A percentile compares a stretch with the other conserved stretches of the same genome.
Evolutionary conservation across 2,329 filamentous ascomycete species (phyloP).

Genomic region (Dactylellina cionopaga): DNA sequence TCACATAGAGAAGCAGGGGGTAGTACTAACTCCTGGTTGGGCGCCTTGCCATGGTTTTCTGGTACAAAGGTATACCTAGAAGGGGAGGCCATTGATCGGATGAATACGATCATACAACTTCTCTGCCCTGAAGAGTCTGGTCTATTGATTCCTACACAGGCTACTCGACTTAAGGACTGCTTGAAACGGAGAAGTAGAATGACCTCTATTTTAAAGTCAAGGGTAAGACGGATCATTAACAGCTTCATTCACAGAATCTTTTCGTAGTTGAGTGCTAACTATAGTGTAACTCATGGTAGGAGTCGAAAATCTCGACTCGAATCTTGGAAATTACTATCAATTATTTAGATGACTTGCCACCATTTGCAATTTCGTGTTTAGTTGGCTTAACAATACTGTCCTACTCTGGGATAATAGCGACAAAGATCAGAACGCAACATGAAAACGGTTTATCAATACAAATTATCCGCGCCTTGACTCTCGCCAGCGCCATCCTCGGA

Average conservation of each 20-base stretch:
- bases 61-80: background rate
- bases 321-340: background rate
- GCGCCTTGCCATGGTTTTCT: background rate
- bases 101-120: conserved; percentile 27
- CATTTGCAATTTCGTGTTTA: conserved; percentile 1
- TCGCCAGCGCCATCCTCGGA: background rate
- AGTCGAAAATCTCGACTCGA: conserved; percentile 13
- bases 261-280: background rate
- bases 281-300: background rate
- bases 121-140: conserved; percentile 34
- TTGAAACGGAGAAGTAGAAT: conserved; percentile 1
- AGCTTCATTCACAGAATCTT: background rate
- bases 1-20: background rate
- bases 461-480: background rate
- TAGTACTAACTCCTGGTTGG: background rate
- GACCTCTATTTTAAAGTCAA: background rate
- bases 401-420: conserved; percentile 1
- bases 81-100: background rate
- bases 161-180: conserved; percentile 8
- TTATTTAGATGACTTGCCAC: conserved; percentile 22
- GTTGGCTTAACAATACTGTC: background rate
- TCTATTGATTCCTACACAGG: background rate
- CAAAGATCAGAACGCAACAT: background rate
- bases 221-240: background rate
- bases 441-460: background rate